Percentiles rank a stretch among this genome's conserved stretches.
phyloP scores from a whole-genome alignment of 2,329 filamentous ascomycete genomes.

The Ophiocordyceps australis region DNA sequence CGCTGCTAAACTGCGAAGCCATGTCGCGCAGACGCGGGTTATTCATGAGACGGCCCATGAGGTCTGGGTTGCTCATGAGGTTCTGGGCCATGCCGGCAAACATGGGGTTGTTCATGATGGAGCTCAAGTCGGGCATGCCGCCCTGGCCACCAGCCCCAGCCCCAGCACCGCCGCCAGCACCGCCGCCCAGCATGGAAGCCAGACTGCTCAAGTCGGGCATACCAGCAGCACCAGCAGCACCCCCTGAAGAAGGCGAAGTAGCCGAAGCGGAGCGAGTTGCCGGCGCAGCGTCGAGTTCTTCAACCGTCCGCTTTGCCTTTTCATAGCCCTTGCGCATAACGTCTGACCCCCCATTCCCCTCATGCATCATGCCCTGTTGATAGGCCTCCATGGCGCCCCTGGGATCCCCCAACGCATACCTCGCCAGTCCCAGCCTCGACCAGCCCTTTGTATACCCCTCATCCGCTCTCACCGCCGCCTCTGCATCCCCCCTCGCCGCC shows the following conservation, averaged over 20 bases:
- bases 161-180: slow-evolving; percentile 36
- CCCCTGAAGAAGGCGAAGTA: slow-evolving; percentile 28
- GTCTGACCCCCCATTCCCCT: slow-evolving; percentile 85
- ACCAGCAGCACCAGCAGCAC: slow-evolving; percentile 35
- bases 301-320: slow-evolving; percentile 75
- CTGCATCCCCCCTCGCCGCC: slow-evolving; percentile 70
- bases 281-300: slow-evolving; percentile 44
- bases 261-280: slow-evolving; percentile 21
- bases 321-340: slow-evolving; percentile 96
- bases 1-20: slow-evolving; percentile 60
- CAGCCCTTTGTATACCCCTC: slow-evolving; percentile 94
- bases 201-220: slow-evolving; percentile 56
- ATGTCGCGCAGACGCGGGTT: slow-evolving; percentile 81
- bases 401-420: slow-evolving; percentile 81
- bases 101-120: slow-evolving; percentile 96
- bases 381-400: slow-evolving; percentile 92
- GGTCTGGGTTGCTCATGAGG: slow-evolving; percentile 89
- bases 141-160: slow-evolving; percentile 40
- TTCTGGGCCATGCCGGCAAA: slow-evolving; percentile 94
- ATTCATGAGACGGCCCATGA: slow-evolving; percentile 83
- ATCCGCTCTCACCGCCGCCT: slow-evolving; percentile 75
- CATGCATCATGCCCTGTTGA: slow-evolving; percentile 76
- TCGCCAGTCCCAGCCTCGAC: slow-evolving; percentile 80
- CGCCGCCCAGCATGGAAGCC: slow-evolving; percentile 47
- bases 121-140: slow-evolving; percentile 74